These are phyloP conservation scores for Penicillium capsulatum DNA, from an alignment of 2,329 filamentous ascomycete genomes.

Conservation along the genomic window DNA sequence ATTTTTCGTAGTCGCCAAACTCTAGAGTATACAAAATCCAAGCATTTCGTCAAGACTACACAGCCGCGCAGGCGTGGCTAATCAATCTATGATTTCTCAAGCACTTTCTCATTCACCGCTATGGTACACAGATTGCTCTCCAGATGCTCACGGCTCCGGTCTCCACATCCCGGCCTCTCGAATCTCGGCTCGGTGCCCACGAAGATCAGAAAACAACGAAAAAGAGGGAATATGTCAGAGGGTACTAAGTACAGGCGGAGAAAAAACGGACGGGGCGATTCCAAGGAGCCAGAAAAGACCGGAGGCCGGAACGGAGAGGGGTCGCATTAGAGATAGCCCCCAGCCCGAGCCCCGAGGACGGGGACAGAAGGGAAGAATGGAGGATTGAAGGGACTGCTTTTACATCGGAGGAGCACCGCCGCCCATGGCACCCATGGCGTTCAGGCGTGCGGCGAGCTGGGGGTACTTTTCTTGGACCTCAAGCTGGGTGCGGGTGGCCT, in stretches of 20 bases:
- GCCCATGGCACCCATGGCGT: conserved; percentile 51
- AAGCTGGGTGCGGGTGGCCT: conserved; percentile 92
- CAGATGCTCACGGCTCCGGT: conserved; percentile 15
- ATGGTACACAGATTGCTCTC: conserved; percentile 28
- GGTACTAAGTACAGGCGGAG: conserved; percentile 30
- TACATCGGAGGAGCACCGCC: conserved; percentile 35
- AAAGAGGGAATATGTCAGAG: conserved; percentile 22
- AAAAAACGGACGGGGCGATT: conserved; percentile 18
- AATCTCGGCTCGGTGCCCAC: conserved; percentile 14
- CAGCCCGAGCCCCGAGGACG: conserved; percentile 14
- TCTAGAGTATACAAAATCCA: no score
- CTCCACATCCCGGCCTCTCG: neutral
- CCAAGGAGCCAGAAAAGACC: conserved; percentile 10
- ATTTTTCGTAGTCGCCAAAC: no score
- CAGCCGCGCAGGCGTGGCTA: no score
- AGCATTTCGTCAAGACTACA: no score
- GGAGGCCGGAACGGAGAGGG: conserved; percentile 16
- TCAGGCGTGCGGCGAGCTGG: conserved; percentile 68
- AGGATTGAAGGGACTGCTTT: conserved; percentile 17
- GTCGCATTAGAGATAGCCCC: conserved; percentile 15
- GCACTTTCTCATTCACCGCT: conserved; percentile 23
- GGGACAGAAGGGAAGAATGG: conserved; percentile 16
- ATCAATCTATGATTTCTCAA: no score
- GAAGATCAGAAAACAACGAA: conserved; percentile 14
- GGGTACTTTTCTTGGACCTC: conserved; percentile 87